Base-by-base conservation (phyloP, 2,329 filamentous ascomycete genomes). In the Pseudogymnoascus verrucosus region DNA sequence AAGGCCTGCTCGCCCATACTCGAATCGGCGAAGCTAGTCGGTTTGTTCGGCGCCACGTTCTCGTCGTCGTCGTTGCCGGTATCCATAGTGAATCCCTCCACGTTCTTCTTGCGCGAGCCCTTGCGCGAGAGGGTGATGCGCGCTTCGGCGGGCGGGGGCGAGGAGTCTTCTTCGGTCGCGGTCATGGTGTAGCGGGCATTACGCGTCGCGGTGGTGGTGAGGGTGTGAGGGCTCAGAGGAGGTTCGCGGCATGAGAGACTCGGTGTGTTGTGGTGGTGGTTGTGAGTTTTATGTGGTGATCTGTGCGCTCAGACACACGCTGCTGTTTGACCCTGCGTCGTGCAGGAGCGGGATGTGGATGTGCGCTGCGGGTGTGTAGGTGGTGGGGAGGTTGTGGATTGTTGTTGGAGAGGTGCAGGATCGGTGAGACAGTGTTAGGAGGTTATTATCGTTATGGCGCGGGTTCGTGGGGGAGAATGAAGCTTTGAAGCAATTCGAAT, bases 61-160 rank as follows among this genome's bases (percentile, higher is more conserved):
- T 40, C 19, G 37, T 39, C 57, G 8, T 40, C 57, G 8, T 40
- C 59, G 6, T n/a, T 2, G 31, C n/a, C 14, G 19, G 4, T 39
- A 12, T 60, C 19, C 34, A 42, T 40, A 5, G 12, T 28, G 59
- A 61, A 42, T 5, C 59, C 19, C 28, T 61, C 34, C 3, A 21
- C 23, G 4, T n/a, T 23, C 59, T 37, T 61, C 59, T 37, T 61
- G 19, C 37, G 31, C 59, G 59, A 42, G 16, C 59, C 37, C 59
- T 61, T 61, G 59, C 59, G 59, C 59, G 34, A 54, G 47, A 54
- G 47, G 26, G 47, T 54, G 26, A 54, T 54, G 47, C 47, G 47
- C 47, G 47, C 47, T 12, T 31, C 26, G 26, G 47, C 47, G 26
- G 47, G 47, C 26, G 47, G 47, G 47, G 47, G 47, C n/a, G 47